phyloP scores from a whole-genome alignment of 1,284 basidiomycete species.

The Xerocomus nothofagi region DNA sequence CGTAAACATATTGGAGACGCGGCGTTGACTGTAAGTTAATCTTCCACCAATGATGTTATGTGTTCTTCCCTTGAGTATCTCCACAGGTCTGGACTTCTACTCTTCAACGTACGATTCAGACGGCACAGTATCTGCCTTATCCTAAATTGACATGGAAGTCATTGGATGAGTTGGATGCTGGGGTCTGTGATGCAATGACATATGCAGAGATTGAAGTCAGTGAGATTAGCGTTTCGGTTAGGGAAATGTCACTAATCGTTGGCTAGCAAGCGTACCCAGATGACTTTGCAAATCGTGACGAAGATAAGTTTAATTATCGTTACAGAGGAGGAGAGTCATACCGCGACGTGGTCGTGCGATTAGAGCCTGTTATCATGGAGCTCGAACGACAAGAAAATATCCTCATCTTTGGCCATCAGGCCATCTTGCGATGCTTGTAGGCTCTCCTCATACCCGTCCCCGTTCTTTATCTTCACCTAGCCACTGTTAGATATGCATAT shows the following conservation, averaged over 20 bases:
- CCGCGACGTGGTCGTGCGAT: conserved; percentile 90
- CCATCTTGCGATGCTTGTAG: conserved; percentile 87
- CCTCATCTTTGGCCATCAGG: conserved; percentile 96
- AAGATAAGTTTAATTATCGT: conserved; percentile 99
- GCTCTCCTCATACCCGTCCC: conserved; percentile 28
- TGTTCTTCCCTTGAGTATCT: conserved; percentile 8
- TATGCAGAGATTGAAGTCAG: conserved; percentile 96
- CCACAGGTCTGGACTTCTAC: conserved; percentile 96
- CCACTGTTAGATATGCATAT: conserved; percentile 75
- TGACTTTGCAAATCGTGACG: conserved; percentile 97
- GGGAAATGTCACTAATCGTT: conserved; percentile 1
- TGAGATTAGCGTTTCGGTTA: neutral
- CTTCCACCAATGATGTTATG: neutral
- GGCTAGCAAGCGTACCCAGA: conserved; percentile 89
- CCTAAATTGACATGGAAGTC: conserved; percentile 98
- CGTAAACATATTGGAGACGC: conserved; percentile 90
- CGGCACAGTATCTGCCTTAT: conserved; percentile 80
- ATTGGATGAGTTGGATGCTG: conserved; percentile 96
- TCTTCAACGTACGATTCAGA: conserved; percentile 90
- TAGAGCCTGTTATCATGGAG: conserved; percentile 99
- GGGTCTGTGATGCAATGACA: conserved; percentile 99
- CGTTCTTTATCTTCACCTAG: neutral
- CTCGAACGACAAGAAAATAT: conserved; percentile 97
- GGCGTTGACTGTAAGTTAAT: conserved; percentile 70
- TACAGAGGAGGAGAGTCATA: conserved; percentile 96